phyloP scores from a whole-genome alignment of 2,329 filamentous ascomycete genomes.

The Fusarium bactridioides region DNA sequence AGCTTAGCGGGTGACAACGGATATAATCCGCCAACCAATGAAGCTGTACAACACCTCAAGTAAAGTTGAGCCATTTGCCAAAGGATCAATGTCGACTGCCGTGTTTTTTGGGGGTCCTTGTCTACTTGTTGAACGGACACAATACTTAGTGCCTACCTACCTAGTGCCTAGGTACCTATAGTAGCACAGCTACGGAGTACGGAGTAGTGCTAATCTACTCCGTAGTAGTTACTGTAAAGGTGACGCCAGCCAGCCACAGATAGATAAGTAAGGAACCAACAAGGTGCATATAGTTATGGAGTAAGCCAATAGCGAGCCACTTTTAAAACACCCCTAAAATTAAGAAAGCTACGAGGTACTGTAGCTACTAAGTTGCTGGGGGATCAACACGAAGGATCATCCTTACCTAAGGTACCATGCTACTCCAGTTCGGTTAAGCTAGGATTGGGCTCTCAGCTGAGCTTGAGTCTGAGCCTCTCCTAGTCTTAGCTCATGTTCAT shows the following conservation, averaged over 20 bases:
- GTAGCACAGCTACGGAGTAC: neutral
- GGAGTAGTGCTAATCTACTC: neutral
- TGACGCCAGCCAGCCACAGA: neutral
- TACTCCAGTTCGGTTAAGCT: neutral
- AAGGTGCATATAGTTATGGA: neutral
- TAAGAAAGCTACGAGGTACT: neutral
- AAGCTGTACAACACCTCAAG: neutral
- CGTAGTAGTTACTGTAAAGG: neutral
- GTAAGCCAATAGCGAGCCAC: neutral
- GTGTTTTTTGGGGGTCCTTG: neutral
- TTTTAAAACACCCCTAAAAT: constrained; percentile 9
- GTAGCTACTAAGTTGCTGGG: neutral
- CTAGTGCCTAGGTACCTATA: neutral
- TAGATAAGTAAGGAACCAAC: neutral
- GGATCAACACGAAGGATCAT: constrained; percentile 19
- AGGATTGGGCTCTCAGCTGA: neutral
- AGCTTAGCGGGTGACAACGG: neutral
- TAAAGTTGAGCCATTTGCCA: constrained; percentile 10
- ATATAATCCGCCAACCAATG: constrained; percentile 11
- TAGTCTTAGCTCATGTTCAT: neutral
- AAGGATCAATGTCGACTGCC: constrained; percentile 18
- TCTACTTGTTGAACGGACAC: neutral
- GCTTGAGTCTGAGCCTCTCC: neutral
- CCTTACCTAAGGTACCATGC: neutral
- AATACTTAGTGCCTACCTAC: neutral